These are phyloP conservation scores for Scheffersomyces lignosus DNA, from an alignment of 805 yeast genomes.

Conservation along the genomic window DNA sequence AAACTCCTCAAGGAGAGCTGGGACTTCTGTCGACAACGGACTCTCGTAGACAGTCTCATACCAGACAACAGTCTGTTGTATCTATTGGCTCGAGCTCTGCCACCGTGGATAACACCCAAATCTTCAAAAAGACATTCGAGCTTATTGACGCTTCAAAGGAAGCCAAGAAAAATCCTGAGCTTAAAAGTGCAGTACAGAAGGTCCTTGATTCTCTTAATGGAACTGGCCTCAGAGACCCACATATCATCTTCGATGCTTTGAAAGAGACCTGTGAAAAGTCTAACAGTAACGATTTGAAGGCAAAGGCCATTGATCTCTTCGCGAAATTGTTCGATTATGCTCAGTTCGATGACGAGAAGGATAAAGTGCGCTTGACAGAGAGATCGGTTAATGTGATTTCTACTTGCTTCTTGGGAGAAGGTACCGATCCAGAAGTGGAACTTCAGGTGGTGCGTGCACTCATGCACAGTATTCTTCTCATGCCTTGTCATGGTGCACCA, in stretches of 20 bases:
- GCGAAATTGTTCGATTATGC: constrained; percentile 89
- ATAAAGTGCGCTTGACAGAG: constrained; percentile 64
- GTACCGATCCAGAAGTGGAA: constrained; percentile 86
- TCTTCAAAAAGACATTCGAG: constrained; percentile 57
- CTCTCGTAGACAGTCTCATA: not conserved
- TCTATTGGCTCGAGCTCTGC: constrained; percentile 9
- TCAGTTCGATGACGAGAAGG: constrained; percentile 60
- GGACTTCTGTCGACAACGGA: too few species aligned
- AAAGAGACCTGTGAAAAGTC: constrained; percentile 71
- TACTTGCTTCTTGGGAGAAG: constrained; percentile 86
- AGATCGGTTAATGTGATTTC: constrained; percentile 83
- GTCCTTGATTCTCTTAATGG: constrained; percentile 44
- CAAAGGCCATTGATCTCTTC: constrained; percentile 78
- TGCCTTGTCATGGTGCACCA: constrained; percentile 88
- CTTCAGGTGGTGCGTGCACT: constrained; percentile 90
- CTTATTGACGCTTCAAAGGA: constrained; percentile 60
- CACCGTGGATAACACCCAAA: constrained; percentile 21
- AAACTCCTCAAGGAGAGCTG: too few species aligned
- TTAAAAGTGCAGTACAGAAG: constrained; percentile 37
- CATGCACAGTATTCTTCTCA: constrained; percentile 80
- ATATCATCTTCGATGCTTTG: constrained; percentile 74
- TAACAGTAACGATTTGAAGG: constrained; percentile 57
- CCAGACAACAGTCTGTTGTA: constrained; percentile 4
- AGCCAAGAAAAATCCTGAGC: constrained; percentile 49
- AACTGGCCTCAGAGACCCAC: constrained; percentile 43